Conservation (phyloP, 768 basidiomycete genomes). For the Gautieria morchelliformis region DNA sequence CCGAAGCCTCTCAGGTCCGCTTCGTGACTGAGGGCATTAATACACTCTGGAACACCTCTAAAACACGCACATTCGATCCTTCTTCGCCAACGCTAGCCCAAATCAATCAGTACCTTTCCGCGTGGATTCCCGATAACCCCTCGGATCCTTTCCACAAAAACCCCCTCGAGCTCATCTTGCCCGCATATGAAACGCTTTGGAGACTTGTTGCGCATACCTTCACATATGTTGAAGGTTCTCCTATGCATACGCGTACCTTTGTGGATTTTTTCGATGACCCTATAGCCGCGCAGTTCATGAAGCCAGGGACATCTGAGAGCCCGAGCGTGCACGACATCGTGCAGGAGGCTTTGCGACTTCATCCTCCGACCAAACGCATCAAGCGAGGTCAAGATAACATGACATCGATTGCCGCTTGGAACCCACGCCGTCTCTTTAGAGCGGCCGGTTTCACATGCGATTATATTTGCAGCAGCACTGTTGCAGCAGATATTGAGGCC, state of each 20-base stretch:
- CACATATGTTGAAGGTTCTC: constrained; percentile 27
- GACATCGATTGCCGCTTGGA: constrained; percentile 2
- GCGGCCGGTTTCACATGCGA: constrained; percentile 17
- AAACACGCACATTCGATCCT: constrained; percentile 24
- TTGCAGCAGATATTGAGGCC: constrained; percentile 26
- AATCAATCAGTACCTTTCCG: constrained; percentile 28
- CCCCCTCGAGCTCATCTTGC: constrained; percentile 45
- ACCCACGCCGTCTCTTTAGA: background rate
- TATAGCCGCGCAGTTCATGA: constrained; percentile 20
- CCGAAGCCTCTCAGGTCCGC: constrained; percentile 26
- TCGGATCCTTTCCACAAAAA: constrained; percentile 20
- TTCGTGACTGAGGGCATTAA: constrained; percentile 34
- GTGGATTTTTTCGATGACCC: constrained; percentile 27
- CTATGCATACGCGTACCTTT: constrained; percentile 22
- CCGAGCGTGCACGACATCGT: constrained; percentile 31
- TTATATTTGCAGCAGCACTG: constrained; percentile 11
- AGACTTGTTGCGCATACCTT: constrained; percentile 40
- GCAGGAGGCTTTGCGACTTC: constrained; percentile 36
- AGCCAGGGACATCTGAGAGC: constrained; percentile 1
- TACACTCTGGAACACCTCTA: constrained; percentile 38
- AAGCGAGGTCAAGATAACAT: constrained; percentile 17
- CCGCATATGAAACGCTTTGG: constrained; percentile 56
- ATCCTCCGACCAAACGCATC: constrained; percentile 44
- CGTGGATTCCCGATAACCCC: constrained; percentile 29
- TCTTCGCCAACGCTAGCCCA: constrained; percentile 19